Base-by-base conservation (phyloP, 768 basidiomycete genomes). In the Dacryopinax spathularia region DNA sequence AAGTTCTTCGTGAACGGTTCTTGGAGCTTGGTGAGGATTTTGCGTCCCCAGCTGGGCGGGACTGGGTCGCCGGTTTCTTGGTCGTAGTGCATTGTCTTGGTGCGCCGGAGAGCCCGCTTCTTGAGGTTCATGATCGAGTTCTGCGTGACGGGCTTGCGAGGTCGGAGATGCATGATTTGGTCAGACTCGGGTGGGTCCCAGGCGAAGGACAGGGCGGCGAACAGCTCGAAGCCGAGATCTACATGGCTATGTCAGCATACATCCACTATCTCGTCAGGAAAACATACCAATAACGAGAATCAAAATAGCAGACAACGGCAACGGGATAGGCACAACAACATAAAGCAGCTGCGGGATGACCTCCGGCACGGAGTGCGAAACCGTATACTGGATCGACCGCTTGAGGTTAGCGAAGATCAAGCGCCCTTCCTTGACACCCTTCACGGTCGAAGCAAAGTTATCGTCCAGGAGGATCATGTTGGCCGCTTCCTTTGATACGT, bases 401-500 rank as follows among this genome's bases (percentile, higher is more conserved):
- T 87, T 87, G 56, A 87, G 73, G 71, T 87, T 87, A 60, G 81
- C 81, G 69, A 87, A 87, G 33, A 86, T 86, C 68, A 82, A 81
- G 41, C 84, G 82, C 43, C 84, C 84, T 72, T 86, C 85, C 0
- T 81, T 79, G 33, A 85, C 84, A 66, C 85, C 85, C 78, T 84
- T 84, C 63, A 87, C 84, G 59, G 83, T 85, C 1, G 84, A 85
- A 3, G 85, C 84, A 68, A 87, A 87, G 68, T 87, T 87, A 70
- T 87, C 85, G 65, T 86, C 84, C 3, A 86, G 77, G 15, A 87
- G 75, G 68, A 87, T 84, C 84, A 87, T 86, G 70, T 87, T 83
- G 1, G 85, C 85, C 1, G 85, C 85, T 72, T 86, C 85, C 69
- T 87, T 86, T 1, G 84, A 85, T 12, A 86, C 85, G 66, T 86